Evolutionary conservation across 495 filamentous ascomycete genomes (phyloP), one percentile per base, ranked within the genome.

Genomic region (Tuber magnatum): DNA sequence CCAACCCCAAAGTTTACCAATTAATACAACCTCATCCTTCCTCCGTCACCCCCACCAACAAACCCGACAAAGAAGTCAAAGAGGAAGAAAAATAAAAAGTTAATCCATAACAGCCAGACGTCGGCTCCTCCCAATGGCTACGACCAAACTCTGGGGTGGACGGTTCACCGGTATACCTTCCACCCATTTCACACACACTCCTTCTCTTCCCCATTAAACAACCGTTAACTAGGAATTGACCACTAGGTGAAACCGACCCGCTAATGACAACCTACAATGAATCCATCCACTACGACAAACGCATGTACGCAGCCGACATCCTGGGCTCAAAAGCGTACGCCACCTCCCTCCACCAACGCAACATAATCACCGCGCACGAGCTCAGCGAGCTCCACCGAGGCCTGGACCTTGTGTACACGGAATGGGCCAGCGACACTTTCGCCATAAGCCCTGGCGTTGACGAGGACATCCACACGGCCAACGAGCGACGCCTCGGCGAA

Each of bases 201-300:
- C 48, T 72, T 41, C 41, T 48, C 56, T 35, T 40, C 41, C 73
- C 72, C 75, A 40, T 75, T 71, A 70, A 74, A n/a, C 14, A n/a
- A 68, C 65, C n/a, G 71, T 76, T 73, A 78, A 80, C 39, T 65
- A 73, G 32, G 42, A 69, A 46, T 73, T 61, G 41, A 46, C 46
- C 28, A 72, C 43, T 35, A 74, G 77, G 92, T 86, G 89, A 90
- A 80, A 89, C 95, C 78, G 93, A 97, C 85, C 92, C 93, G 69
- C 86, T 97, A 69, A 97, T 97, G 93, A 89, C 90, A 71, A 85
- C 90, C 77, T 97, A 96, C 87, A 97, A 97, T 86, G 88, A 90
- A 84, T 92, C 90, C n/a, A 90, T 94, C 74, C 88, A 90, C 84
- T 93, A 91, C 84, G 94, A 97, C 85, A 91, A 90, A 78, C 87